A percentile compares a stretch with the other conserved stretches of the same genome.
phyloP scores from a whole-genome alignment of 306 rosid species.

The Malus domestica region ASM211411v1 NC_041790.1:35324501-35325000 shows the following conservation, averaged over 20 bases:
- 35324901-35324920: conserved; percentile 81
- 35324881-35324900: conserved; percentile 94
- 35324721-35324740: conserved; percentile 1
- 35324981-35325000: conserved; percentile 26
- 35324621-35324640: conserved; percentile 79
- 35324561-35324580: conserved; percentile 81
- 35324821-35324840: conserved; percentile 61
- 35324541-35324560: conserved; percentile 67
- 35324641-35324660: conserved; percentile 43
- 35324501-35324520: conserved; percentile 40
- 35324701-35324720: neutral
- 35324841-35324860: conserved; percentile 90
- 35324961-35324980: conserved; percentile 81
- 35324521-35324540: conserved; percentile 74
- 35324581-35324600: conserved; percentile 97
- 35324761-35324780: conserved; percentile 65
- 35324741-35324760: conserved; percentile 56
- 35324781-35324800: conserved; percentile 56
- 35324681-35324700: neutral
- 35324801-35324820: conserved; percentile 63
- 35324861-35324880: conserved; percentile 82
- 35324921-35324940: conserved; percentile 79
- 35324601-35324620: conserved; percentile 89
- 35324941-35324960: conserved; percentile 82
- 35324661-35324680: neutral